Evolutionary conservation across 495 filamentous ascomycete genomes (phyloP).

Genomic region (Aspergillus steynii): DNA sequence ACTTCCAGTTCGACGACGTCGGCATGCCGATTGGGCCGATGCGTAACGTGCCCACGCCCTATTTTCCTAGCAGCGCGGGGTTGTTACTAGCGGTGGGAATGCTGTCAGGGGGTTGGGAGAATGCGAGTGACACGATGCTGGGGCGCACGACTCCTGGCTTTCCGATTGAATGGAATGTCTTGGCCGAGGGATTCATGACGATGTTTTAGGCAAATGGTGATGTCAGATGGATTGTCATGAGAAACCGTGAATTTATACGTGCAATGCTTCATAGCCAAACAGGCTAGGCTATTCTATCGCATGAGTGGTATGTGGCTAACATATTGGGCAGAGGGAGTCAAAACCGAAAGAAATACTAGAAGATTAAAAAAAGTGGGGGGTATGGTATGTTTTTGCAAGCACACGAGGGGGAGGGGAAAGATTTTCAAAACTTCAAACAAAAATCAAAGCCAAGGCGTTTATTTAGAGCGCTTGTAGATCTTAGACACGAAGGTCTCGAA

Average conservation of each 20-base stretch:
- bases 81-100: background rate
- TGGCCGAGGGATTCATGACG: background rate
- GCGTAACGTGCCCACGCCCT: slow-evolving; percentile 48
- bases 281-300: background rate
- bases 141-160: background rate
- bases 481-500: slow-evolving; percentile 90
- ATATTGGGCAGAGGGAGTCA: background rate
- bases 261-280: background rate
- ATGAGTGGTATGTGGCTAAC: background rate
- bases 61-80: slow-evolving; percentile 39
- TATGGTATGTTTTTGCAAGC: slow-evolving; percentile 9
- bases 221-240: background rate
- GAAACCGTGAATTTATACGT: background rate
- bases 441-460: slow-evolving; percentile 16
- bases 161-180: background rate
- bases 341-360: background rate
- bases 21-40: slow-evolving; percentile 48
- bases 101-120: background rate
- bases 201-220: background rate
- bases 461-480: slow-evolving; percentile 97
- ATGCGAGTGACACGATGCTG: no score
- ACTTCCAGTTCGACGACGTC: slow-evolving; percentile 20
- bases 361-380: slow-evolving; percentile 8
- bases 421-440: background rate
- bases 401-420: background rate